phyloP scores from a whole-genome alignment of 352 stramenopile genomes.

The Thraustochytrium striatum region DNA sequence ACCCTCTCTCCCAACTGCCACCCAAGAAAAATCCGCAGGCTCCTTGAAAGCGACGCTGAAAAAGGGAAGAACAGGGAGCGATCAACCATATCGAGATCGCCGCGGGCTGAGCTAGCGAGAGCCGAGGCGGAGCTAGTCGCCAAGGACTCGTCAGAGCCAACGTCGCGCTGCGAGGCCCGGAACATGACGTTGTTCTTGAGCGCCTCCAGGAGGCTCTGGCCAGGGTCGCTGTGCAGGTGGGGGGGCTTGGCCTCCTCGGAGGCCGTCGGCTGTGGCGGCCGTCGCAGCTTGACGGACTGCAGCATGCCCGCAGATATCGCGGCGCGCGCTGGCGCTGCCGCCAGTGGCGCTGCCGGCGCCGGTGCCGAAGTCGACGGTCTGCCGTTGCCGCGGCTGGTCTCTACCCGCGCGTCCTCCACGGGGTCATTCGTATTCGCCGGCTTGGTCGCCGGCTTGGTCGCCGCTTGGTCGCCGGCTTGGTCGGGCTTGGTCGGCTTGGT shows the following conservation, averaged over 20 bases:
- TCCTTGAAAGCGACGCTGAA: too few species aligned
- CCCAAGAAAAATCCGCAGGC: too few species aligned
- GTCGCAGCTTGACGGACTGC: background rate
- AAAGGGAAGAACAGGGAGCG: too few species aligned
- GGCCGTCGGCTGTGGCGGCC: background rate
- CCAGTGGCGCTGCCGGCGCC: background rate
- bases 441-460: background rate
- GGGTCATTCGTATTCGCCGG: background rate
- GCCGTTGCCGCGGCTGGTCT: background rate
- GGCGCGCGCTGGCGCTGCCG: background rate
- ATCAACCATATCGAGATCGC: too few species aligned
- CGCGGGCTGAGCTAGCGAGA: too few species aligned
- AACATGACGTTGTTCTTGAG: constrained; percentile 47
- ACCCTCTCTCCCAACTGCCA: too few species aligned
- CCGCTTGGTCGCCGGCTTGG: background rate
- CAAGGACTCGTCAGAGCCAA: too few species aligned
- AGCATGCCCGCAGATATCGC: constrained; percentile 23
- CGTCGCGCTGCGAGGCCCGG: constrained; percentile 21
- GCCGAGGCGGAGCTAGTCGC: too few species aligned
- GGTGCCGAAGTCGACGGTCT: too few species aligned
- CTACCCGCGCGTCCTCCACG: background rate
- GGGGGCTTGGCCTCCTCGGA: background rate
- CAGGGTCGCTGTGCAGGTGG: background rate
- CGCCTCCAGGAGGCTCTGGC: constrained; percentile 10
- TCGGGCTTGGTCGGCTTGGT: too few species aligned